A percentile compares a stretch with the other conserved stretches of the same genome.
phyloP scores from a whole-genome alignment of 2,329 filamentous ascomycete genomes.

The Nigrospora oryzae region DNA sequence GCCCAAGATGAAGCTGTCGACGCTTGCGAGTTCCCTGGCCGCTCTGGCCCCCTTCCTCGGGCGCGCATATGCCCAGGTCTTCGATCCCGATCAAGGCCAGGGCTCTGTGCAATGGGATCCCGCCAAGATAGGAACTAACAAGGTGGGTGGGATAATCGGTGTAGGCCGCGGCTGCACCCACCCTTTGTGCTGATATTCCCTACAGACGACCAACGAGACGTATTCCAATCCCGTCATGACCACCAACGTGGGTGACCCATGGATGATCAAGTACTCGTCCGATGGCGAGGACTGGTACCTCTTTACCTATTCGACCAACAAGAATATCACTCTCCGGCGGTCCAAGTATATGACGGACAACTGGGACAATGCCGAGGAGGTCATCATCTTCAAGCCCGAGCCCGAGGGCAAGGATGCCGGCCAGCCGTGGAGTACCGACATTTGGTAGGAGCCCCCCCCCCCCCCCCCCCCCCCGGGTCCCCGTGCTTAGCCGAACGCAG shows the following conservation, averaged over 20 bases:
- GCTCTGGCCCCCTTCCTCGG: slow-evolving; percentile 6
- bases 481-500: neutral
- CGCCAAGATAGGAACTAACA: too few species aligned
- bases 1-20: neutral
- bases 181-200: too few species aligned
- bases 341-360: slow-evolving; percentile 27
- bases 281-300: slow-evolving; percentile 27
- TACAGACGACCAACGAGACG: slow-evolving; percentile 22
- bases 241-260: slow-evolving; percentile 28
- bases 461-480: neutral
- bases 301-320: slow-evolving; percentile 28
- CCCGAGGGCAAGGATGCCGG: slow-evolving; percentile 12
- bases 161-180: too few species aligned
- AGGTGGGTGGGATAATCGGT: too few species aligned
- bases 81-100: slow-evolving; percentile 19
- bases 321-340: slow-evolving; percentile 28
- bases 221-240: slow-evolving; percentile 31
- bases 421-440: slow-evolving; percentile 23
- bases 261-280: slow-evolving; percentile 24
- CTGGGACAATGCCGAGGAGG: slow-evolving; percentile 27
- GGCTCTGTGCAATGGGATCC: too few species aligned
- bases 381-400: slow-evolving; percentile 25
- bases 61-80: slow-evolving; percentile 15
- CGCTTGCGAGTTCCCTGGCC: neutral
- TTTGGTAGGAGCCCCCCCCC: slow-evolving; percentile 12